phyloP scores from a whole-genome alignment of 805 yeast genomes.

The Brettanomyces bruxellensis region DNA sequence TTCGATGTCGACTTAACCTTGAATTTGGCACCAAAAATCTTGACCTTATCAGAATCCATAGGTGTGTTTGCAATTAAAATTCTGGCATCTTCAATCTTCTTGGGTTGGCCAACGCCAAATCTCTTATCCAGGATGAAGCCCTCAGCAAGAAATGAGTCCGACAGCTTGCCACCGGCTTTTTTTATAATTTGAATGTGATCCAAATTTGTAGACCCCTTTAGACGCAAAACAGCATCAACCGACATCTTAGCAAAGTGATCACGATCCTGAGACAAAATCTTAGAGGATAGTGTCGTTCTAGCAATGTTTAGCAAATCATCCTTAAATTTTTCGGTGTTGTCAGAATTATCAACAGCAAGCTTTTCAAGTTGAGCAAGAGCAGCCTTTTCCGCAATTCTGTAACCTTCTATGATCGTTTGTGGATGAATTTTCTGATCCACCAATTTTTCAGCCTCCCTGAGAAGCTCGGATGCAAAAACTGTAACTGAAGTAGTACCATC shows the following conservation, averaged over 20 bases:
- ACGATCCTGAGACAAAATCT: conserved; percentile 91
- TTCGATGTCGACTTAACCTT: conserved; percentile 93
- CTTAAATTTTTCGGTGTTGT: conserved; percentile 50
- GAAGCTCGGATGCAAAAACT: conserved; percentile 78
- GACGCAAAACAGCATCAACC: conserved; percentile 85
- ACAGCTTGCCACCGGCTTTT: conserved; percentile 84
- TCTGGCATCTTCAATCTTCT: conserved; percentile 69
- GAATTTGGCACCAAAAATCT: conserved; percentile 95
- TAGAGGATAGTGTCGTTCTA: conserved; percentile 86
- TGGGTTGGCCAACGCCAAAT: conserved; percentile 93
- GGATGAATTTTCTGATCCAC: conserved; percentile 94
- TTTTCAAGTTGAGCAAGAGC: conserved; percentile 74
- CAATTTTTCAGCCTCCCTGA: conserved; percentile 89
- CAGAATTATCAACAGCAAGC: conserved; percentile 66
- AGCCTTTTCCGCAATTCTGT: conserved; percentile 77
- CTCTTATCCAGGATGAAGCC: conserved; percentile 89
- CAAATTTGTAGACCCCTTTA: conserved; percentile 79
- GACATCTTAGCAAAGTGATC: conserved; percentile 83
- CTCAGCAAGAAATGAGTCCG: conserved; percentile 90
- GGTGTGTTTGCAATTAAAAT: conserved; percentile 93
- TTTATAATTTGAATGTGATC: conserved; percentile 91
- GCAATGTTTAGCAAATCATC: conserved; percentile 81
- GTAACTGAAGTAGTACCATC: conserved; percentile 98
- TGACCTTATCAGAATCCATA: conserved; percentile 95
- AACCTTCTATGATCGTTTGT: conserved; percentile 95